Evolutionary conservation across 257 asterid genomes (phyloP).

Genomic region (Solanum appendiculatum): DNA sequence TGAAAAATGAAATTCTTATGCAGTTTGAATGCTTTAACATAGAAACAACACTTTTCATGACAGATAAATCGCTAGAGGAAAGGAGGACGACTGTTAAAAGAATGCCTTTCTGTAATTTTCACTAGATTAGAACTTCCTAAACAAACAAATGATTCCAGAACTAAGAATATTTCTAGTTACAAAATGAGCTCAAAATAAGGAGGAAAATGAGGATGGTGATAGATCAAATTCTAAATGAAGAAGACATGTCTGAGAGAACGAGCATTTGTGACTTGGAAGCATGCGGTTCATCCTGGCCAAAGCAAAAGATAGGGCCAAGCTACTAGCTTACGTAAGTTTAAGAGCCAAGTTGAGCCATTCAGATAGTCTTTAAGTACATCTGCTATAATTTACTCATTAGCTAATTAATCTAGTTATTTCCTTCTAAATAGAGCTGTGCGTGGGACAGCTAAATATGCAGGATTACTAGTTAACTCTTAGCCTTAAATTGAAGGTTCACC

Average conservation of each 20-base stretch:
- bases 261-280: background rate
- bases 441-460: background rate
- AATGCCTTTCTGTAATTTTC: background rate
- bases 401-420: background rate
- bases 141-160: background rate
- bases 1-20: background rate
- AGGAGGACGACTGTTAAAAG: background rate
- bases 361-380: background rate
- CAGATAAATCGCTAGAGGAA: background rate
- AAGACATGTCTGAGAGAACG: background rate
- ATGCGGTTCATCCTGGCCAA: background rate
- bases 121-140: background rate
- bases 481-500: slow-evolving; percentile 27
- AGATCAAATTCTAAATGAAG: background rate
- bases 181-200: background rate
- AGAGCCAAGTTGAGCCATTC: background rate
- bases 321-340: background rate
- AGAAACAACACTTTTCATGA: background rate
- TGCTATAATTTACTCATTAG: background rate
- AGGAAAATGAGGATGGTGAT: background rate
- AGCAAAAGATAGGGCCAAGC: background rate
- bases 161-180: background rate
- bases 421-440: background rate
- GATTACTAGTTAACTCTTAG: background rate
- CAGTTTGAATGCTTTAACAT: background rate